Base-by-base conservation (phyloP, 345 rosid species). In the Brassica rapa region DNA sequence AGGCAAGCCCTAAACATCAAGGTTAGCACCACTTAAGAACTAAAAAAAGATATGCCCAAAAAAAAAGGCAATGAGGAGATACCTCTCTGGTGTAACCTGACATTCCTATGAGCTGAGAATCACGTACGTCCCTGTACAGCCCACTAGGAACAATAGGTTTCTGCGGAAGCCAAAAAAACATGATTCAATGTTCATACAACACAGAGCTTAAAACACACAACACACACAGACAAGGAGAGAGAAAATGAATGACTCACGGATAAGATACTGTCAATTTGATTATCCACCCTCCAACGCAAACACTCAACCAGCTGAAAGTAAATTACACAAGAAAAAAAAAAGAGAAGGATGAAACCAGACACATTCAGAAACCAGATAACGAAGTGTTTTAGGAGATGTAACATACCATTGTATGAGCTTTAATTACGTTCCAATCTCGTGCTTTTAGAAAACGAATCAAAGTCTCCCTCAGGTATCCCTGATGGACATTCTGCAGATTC, bases 61-160 rank as follows among this genome's bases (percentile, higher is more conserved):
- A 55, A 61, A 24, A 72, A 72, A 56, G 57, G 43, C 0, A 43
- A 21, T 11, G 30, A 43, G 15, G 53, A 12, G 67, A 77, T 77
- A 95, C 99, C 94, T 95, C 98, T 89, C 83, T 89, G 63, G 98
- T 88, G 87, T 88, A 93, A 53, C 99, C 99, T 3, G 99, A 87
- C 90, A 95, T 77, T 81, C 99, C 99, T 70, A 93, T 86, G 57
- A 93, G 94, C 41, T 93, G 97, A 53, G 98, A 91, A 83, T 95
- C 94, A 8, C 98, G 91, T 39, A 95, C 85, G 33, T 83, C 87
- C 82, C 88, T 86, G 79, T 91, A 93, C 51, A 91, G 65, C 68
- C 90, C 90, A 12, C 82, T 46, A 72, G 98, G 98, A 70, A 89
- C 80, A 41, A 95, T 93, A 49, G 99, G 97, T 86, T 86, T 95